Conservation (phyloP, 768 basidiomycete genomes). For the Mrakia blollopis region DNA sequence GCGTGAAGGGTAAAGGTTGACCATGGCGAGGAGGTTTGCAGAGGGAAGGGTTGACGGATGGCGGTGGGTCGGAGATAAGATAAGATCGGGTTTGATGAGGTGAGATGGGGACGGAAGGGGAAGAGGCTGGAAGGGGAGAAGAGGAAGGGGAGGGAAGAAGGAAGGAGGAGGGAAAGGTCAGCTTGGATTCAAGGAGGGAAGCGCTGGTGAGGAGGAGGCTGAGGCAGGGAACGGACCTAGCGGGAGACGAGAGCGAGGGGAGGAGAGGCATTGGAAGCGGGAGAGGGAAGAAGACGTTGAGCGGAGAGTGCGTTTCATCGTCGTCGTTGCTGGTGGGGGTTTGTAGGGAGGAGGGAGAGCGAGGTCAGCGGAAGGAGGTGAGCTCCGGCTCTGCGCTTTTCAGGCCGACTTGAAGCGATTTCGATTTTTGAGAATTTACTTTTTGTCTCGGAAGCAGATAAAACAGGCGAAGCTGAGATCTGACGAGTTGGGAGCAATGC, state of each 20-base stretch:
- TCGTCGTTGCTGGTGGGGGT: neutral
- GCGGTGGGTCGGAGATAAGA: neutral
- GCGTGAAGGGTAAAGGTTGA: slow-evolving; percentile 70
- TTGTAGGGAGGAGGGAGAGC: neutral
- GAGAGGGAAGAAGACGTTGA: neutral
- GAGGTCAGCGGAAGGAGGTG: neutral
- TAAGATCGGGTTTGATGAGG: neutral
- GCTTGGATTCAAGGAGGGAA: neutral
- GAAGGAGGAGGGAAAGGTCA: neutral
- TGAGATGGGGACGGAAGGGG: neutral
- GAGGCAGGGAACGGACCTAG: neutral
- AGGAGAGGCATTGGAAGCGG: neutral
- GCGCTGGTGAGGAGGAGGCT: too few relatives aligned
- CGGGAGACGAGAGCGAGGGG: neutral
- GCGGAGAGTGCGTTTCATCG: neutral
- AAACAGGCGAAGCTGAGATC: neutral
- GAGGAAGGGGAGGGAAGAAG: neutral
- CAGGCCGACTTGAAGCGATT: neutral
- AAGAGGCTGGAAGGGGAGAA: neutral
- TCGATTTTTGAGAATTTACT: neutral
- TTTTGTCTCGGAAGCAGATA: neutral
- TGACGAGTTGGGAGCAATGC: neutral
- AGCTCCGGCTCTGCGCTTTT: neutral
- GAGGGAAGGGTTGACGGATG: slow-evolving; percentile 7
- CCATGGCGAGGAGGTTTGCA: slow-evolving; percentile 70